Conservation (phyloP, 257 asterid species). For the Plectranthus barbatus region DNA sequence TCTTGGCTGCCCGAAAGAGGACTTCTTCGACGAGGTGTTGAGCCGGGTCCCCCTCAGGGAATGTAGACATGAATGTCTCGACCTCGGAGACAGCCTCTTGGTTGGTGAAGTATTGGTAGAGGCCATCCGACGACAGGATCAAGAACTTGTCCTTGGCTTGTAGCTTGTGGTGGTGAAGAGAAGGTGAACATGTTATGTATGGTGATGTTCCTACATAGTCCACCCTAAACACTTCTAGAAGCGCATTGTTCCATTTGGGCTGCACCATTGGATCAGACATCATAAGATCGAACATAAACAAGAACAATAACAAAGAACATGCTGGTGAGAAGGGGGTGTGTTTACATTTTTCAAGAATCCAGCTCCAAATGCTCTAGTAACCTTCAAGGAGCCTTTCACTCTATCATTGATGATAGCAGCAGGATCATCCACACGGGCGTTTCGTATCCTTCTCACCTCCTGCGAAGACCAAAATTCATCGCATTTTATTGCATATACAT, state of each 20-base stretch:
- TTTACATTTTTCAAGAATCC: slow-evolving; percentile 90
- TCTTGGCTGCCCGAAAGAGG: slow-evolving; percentile 87
- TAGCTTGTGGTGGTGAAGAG: slow-evolving; percentile 70
- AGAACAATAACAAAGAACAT: no score
- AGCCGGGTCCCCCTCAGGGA: slow-evolving; percentile 98
- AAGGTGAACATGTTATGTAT: slow-evolving; percentile 73
- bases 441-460: slow-evolving; percentile 69
- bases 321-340: not conserved
- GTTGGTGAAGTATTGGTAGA: slow-evolving; percentile 92
- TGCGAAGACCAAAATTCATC: slow-evolving; percentile 16
- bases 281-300: no score
- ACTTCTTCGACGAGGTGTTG: slow-evolving; percentile 94
- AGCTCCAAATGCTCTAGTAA: slow-evolving; percentile 95
- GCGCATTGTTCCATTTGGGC: slow-evolving; percentile 93
- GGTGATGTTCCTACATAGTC: slow-evolving; percentile 74
- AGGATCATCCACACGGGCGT: slow-evolving; percentile 70
- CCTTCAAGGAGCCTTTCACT: slow-evolving; percentile 86
- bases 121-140: slow-evolving; percentile 94
- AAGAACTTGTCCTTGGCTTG: slow-evolving; percentile 62
- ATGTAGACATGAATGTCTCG: slow-evolving; percentile 62
- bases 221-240: slow-evolving; percentile 76
- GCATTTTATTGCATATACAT: no score
- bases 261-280: no score
- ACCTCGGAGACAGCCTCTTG: slow-evolving; percentile 83
- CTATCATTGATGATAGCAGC: slow-evolving; percentile 57